Evolutionary conservation across 495 filamentous ascomycete genomes (phyloP).

Genomic region (Hypoxylon crocopeplum): DNA sequence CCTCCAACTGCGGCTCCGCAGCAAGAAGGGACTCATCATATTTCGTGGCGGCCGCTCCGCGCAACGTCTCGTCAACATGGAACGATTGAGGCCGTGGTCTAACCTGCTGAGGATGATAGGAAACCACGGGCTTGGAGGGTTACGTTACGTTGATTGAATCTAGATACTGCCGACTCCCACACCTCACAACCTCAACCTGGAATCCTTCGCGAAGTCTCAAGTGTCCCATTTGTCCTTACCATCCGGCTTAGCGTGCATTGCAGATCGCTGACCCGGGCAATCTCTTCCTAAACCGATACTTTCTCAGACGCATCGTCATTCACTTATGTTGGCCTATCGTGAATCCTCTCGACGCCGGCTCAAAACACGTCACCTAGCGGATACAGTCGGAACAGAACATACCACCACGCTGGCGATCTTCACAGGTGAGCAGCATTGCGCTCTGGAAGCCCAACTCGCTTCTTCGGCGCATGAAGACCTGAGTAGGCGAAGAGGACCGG

Average conservation of each 20-base stretch:
- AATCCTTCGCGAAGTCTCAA: slow-evolving; percentile 16
- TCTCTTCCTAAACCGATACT: slow-evolving; percentile 30
- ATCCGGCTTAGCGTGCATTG: slow-evolving; percentile 24
- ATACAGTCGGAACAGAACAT: slow-evolving; percentile 22
- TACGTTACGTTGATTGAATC: slow-evolving; percentile 31
- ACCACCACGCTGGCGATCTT: slow-evolving; percentile 17
- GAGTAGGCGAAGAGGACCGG: slow-evolving; percentile 13
- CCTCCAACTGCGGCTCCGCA: slow-evolving; percentile 33
- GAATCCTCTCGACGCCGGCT: slow-evolving; percentile 26
- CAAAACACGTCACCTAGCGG: slow-evolving; percentile 32
- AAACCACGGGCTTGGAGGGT: slow-evolving; percentile 8
- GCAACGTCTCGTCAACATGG: slow-evolving; percentile 19
- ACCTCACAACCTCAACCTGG: slow-evolving; percentile 13
- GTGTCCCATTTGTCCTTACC: slow-evolving; percentile 9
- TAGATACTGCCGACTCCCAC: slow-evolving; percentile 16
- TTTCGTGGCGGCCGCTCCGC: slow-evolving; percentile 18
- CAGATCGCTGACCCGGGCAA: slow-evolving; percentile 28
- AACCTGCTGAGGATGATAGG: slow-evolving; percentile 9
- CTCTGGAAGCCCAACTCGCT: background rate
- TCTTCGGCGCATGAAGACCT: slow-evolving; percentile 1
- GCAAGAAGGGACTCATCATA: slow-evolving; percentile 33
- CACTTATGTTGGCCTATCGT: slow-evolving; percentile 26
- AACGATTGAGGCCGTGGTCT: slow-evolving; percentile 8
- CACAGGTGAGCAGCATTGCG: background rate
- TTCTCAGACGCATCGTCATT: slow-evolving; percentile 18